A percentile compares a stretch with the other conserved stretches of the same genome.
These are phyloP conservation scores for Cucurbita pepo DNA, from an alignment of 306 rosid genomes.

Conservation along the genomic window DNA sequence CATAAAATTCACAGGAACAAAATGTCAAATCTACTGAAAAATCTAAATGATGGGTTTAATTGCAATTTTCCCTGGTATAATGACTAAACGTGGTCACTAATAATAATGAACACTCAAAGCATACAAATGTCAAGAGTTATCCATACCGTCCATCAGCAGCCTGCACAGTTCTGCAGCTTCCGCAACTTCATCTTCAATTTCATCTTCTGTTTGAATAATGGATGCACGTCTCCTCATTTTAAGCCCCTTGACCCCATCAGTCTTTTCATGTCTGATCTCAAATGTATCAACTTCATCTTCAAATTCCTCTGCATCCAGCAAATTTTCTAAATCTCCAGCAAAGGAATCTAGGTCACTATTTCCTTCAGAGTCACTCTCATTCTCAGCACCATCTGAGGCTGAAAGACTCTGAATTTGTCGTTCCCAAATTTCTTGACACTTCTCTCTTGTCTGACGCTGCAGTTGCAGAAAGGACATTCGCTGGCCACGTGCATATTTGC, in stretches of 20 bases:
- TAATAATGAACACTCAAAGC: background rate
- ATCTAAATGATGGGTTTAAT: background rate
- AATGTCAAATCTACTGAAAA: background rate
- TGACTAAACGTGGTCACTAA: background rate
- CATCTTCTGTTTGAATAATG: slow-evolving; percentile 82
- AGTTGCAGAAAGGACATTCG: slow-evolving; percentile 96
- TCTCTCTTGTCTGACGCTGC: slow-evolving; percentile 95
- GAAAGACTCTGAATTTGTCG: slow-evolving; percentile 76
- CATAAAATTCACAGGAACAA: background rate
- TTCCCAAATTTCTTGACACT: slow-evolving; percentile 99
- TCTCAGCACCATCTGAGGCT: slow-evolving; percentile 62
- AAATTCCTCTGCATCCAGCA: slow-evolving; percentile 93
- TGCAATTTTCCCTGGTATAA: background rate
- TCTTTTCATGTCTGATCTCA: slow-evolving; percentile 59
- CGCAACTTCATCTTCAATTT: slow-evolving; percentile 78
- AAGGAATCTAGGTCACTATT: slow-evolving; percentile 94
- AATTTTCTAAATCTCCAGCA: slow-evolving; percentile 95
- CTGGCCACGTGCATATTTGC: slow-evolving; percentile 97
- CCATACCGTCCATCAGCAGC: slow-evolving; percentile 86
- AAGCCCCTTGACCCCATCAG: slow-evolving; percentile 75
- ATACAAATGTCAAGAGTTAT: background rate
- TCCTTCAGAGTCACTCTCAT: slow-evolving; percentile 86
- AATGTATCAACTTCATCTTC: slow-evolving; percentile 68
- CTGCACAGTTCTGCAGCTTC: slow-evolving; percentile 84
- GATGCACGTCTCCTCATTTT: slow-evolving; percentile 84